phyloP scores from a whole-genome alignment of 2,329 filamentous ascomycete species.

The Phoma sp. region DNA sequence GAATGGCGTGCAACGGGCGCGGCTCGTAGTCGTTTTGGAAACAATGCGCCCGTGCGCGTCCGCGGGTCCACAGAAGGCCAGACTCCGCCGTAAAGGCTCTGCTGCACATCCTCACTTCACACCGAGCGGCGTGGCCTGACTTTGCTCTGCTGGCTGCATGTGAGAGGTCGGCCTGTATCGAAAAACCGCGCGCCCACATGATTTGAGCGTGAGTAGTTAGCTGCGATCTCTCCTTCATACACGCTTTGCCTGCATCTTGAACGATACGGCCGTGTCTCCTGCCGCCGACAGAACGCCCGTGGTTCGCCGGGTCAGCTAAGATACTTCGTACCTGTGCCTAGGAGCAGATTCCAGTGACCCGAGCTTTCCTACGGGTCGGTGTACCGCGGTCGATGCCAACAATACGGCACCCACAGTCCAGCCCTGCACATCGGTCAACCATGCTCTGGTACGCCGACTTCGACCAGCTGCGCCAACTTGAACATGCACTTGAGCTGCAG shows the following conservation, averaged over 20 bases:
- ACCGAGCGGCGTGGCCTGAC: slow-evolving; percentile 17
- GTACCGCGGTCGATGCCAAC: background rate
- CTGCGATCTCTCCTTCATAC: background rate
- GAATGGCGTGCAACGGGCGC: slow-evolving; percentile 13
- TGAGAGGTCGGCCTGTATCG: background rate
- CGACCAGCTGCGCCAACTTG: background rate
- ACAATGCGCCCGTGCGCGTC: slow-evolving; percentile 4
- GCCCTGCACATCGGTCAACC: too few relatives aligned
- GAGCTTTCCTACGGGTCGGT: slow-evolving; percentile 3
- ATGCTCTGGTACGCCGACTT: background rate
- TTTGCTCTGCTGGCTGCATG: slow-evolving; percentile 1
- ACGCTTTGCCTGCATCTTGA: background rate
- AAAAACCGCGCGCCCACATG: background rate
- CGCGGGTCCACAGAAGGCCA: slow-evolving; percentile 12
- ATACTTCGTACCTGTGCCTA: too few relatives aligned
- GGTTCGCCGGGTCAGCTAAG: background rate
- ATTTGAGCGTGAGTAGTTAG: background rate
- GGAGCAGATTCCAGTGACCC: slow-evolving; percentile 2
- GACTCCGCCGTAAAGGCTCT: slow-evolving; percentile 13
- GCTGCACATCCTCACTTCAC: slow-evolving; percentile 20
- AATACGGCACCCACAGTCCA: background rate
- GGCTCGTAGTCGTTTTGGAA: slow-evolving; percentile 15
- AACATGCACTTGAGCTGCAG: background rate
- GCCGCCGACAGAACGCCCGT: too few relatives aligned
- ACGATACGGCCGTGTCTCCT: background rate